Percentiles rank a stretch among this genome's conserved stretches.
These are phyloP conservation scores for Trifolium repens DNA, from an alignment of 306 rosid species.

Conservation along the genomic window DNA sequence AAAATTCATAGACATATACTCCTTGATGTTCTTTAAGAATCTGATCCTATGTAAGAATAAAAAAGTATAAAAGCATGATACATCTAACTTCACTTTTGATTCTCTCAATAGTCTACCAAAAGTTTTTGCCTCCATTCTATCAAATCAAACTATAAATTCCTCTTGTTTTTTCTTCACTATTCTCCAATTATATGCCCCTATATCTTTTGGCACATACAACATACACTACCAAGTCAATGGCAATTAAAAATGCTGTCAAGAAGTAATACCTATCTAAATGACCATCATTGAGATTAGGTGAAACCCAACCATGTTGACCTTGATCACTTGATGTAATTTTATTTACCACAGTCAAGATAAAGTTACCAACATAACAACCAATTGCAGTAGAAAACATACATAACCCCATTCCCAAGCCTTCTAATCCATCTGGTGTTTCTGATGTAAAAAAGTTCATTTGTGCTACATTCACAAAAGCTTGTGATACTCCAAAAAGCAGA, in stretches of 20 bases:
- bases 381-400: slow-evolving; percentile 63
- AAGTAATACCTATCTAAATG: slow-evolving; percentile 58
- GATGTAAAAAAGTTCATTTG: slow-evolving; percentile 66
- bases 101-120: background rate
- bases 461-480: slow-evolving; percentile 63
- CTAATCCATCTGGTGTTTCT: slow-evolving; percentile 58
- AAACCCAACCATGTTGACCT: slow-evolving; percentile 66
- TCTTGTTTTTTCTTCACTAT: background rate
- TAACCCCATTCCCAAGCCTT: slow-evolving; percentile 63
- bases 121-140: background rate
- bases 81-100: background rate
- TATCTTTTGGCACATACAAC: slow-evolving; percentile 15
- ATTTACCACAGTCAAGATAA: slow-evolving; percentile 55
- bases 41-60: background rate
- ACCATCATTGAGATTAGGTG: slow-evolving; percentile 65
- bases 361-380: slow-evolving; percentile 61
- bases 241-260: slow-evolving; percentile 4
- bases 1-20: no score
- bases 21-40: background rate
- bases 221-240: slow-evolving; percentile 7
- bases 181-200: slow-evolving; percentile 7
- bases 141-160: background rate
- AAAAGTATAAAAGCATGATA: background rate
- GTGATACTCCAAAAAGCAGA: slow-evolving; percentile 56
- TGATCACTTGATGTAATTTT: slow-evolving; percentile 47